Evolutionary conservation across 73 alveolate species (phyloP), one percentile per base, ranked within the genome.

Genomic region (Paramecium pentaurelia): DNA sequence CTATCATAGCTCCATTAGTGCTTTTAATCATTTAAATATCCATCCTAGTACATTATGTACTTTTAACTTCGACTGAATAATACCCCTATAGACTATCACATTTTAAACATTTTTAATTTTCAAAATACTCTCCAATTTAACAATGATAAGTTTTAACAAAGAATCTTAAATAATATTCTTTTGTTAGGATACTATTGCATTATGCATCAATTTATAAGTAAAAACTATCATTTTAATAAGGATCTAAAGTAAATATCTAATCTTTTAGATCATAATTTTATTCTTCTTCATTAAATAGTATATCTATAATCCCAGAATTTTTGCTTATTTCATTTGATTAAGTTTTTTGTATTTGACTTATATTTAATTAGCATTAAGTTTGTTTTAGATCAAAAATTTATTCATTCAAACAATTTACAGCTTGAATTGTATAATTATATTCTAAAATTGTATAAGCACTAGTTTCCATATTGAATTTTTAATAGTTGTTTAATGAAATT

Each of bases 81-180:
- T 80, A 80, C 9, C 71, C 44, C 2, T 47, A 44, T 18, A 40
- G 0, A 6, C 45, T 22, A 9, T 80, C 34, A 49, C 91, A 80
- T 42, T 32, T 27, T 80, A 45, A 12, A 36, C 91, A 80, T 44
- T 45, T 38, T 1, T n/a, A 0, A 8, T 80, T 42, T 9, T 14
- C 20, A 45, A 32, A 80, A 44, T 42, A 80, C 18, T 80, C 91
- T 42, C 91, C 91, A 12, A 80, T 80, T 80, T 80, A 44, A 80
- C 91, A 80, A 12, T 2, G 6, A 18, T 14, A 80, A 25, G 91
- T 73, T 37, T 73, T 34, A 12, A 73, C 34, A 16, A 30, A 73
- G 5, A 73, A 73, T 73, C 58, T 20, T 12, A 73, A 0, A 73
- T 20, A 14, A 37, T 73, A 73, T 10, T 73, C 47, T 36, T 73